Evolutionary conservation across 2,329 filamentous ascomycete genomes (phyloP).

Genomic region (Torrubiella hemipterigena): DNA sequence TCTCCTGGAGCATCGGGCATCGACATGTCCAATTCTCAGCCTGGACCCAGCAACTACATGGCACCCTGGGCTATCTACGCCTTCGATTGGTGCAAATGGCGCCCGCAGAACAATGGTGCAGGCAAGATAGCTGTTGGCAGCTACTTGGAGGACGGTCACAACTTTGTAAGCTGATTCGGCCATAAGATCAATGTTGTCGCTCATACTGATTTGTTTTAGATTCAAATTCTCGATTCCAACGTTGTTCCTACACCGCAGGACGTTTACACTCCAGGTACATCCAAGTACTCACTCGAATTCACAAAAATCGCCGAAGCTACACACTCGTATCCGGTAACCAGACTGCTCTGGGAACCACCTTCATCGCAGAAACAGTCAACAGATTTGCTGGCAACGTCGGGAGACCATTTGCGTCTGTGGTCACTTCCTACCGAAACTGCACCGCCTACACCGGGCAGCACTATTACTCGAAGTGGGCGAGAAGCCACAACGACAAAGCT

Average conservation of each 20-base stretch:
- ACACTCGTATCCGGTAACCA: slow-evolving; percentile 93
- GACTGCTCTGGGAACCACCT: slow-evolving; percentile 90
- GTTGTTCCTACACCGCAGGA: slow-evolving; percentile 58
- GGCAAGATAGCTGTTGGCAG: slow-evolving; percentile 93
- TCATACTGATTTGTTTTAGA: slow-evolving; percentile 36
- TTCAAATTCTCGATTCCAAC: slow-evolving; percentile 92
- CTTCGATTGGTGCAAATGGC: slow-evolving; percentile 99
- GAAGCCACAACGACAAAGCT: slow-evolving; percentile 60
- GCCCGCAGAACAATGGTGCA: slow-evolving; percentile 63
- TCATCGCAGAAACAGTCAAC: slow-evolving; percentile 92
- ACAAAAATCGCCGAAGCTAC: slow-evolving; percentile 91
- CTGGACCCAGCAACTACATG: slow-evolving; percentile 81
- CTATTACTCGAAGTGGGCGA: slow-evolving; percentile 49
- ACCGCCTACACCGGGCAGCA: slow-evolving; percentile 46
- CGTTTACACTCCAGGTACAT: slow-evolving; percentile 54
- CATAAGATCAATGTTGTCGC: background rate
- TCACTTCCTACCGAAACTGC: slow-evolving; percentile 68
- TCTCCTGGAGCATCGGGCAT: slow-evolving; percentile 49
- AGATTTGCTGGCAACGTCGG: slow-evolving; percentile 86
- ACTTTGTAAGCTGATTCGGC: slow-evolving; percentile 56
- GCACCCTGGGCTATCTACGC: slow-evolving; percentile 94
- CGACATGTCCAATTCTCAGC: slow-evolving; percentile 51
- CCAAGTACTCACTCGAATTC: slow-evolving; percentile 75
- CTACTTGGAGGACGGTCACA: slow-evolving; percentile 95
- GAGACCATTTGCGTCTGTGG: slow-evolving; percentile 89